Evolutionary conservation across 495 filamentous ascomycete species (phyloP).

Genomic region (Trichoderma asperelloides): DNA sequence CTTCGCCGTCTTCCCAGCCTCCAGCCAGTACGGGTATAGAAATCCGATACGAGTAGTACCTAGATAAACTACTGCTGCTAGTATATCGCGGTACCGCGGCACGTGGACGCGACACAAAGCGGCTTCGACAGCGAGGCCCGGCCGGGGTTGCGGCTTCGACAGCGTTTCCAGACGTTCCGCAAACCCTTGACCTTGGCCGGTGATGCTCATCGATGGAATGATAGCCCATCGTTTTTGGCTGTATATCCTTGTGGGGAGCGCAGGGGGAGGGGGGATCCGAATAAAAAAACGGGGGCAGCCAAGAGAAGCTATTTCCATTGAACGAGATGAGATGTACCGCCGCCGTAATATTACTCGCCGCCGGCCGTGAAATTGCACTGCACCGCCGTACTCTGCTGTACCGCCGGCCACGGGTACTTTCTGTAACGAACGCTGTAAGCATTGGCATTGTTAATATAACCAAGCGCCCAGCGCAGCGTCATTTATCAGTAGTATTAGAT

Average conservation of each 20-base stretch:
- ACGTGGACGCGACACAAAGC: slow-evolving; percentile 2
- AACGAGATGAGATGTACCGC: neutral
- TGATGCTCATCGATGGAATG: neutral
- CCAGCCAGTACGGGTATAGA: neutral
- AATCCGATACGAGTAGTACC: too few species aligned
- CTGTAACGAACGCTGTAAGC: neutral
- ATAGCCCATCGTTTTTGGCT: neutral
- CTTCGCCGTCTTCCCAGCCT: neutral
- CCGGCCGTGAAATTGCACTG: neutral
- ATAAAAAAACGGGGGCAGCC: neutral
- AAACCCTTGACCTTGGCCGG: neutral
- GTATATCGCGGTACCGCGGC: neutral
- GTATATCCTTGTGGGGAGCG: neutral
- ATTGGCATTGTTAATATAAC: neutral
- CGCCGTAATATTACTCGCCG: neutral
- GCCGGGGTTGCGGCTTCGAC: neutral
- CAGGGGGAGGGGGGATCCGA: neutral
- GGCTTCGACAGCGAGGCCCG: neutral
- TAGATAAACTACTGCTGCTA: too few species aligned
- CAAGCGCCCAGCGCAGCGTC: too few species aligned
- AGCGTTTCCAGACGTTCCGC: slow-evolving; percentile 7
- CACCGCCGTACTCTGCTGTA: neutral
- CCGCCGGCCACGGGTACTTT: neutral
- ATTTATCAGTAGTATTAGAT: too few species aligned
- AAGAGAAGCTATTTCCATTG: neutral